These are phyloP conservation scores for Ogataea ganodermae DNA, from an alignment of 805 yeast species.

Conservation along the genomic window DNA sequence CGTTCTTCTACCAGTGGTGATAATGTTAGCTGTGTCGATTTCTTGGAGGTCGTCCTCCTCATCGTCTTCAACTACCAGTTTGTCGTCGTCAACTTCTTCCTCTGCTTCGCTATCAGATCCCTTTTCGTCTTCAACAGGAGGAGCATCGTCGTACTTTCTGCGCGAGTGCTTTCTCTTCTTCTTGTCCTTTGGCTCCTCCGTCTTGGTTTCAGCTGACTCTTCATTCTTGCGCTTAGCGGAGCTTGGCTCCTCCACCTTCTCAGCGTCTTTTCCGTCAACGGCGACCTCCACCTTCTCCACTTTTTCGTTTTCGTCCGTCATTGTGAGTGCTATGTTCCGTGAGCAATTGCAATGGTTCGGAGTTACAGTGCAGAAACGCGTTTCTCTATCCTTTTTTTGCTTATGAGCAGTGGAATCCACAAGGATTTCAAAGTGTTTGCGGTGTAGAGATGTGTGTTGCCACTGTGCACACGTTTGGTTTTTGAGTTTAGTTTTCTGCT, in stretches of 20 bases:
- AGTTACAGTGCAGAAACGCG: not conserved
- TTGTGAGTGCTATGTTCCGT: not conserved
- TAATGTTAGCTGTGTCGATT: slow-evolving; percentile 81
- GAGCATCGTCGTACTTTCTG: slow-evolving; percentile 27
- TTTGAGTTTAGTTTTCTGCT: not conserved
- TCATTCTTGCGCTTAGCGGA: slow-evolving; percentile 12
- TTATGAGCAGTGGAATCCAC: too few species aligned
- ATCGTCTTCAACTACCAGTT: slow-evolving; percentile 58
- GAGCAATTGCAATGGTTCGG: not conserved
- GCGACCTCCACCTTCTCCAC: slow-evolving; percentile 2
- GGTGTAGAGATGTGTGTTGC: too few species aligned
- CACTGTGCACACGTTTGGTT: not conserved
- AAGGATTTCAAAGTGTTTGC: too few species aligned
- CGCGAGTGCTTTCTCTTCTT: slow-evolving; percentile 28
- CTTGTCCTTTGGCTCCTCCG: slow-evolving; percentile 20
- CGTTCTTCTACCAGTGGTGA: slow-evolving; percentile 84
- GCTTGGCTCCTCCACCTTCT: slow-evolving; percentile 5
- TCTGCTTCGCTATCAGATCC: slow-evolving; percentile 40
- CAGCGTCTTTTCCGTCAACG: slow-evolving; percentile 5
- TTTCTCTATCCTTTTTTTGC: not conserved
- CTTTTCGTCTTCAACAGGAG: slow-evolving; percentile 35
- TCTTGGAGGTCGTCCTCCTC: slow-evolving; percentile 80
- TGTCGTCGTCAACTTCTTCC: slow-evolving; percentile 52
- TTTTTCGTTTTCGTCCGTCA: slow-evolving; percentile 5
- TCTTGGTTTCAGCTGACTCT: slow-evolving; percentile 10